Evolutionary conservation across 2,329 filamentous ascomycete species (phyloP), one percentile per base, ranked within the genome.

Genomic region (Curvularia sp.): DNA sequence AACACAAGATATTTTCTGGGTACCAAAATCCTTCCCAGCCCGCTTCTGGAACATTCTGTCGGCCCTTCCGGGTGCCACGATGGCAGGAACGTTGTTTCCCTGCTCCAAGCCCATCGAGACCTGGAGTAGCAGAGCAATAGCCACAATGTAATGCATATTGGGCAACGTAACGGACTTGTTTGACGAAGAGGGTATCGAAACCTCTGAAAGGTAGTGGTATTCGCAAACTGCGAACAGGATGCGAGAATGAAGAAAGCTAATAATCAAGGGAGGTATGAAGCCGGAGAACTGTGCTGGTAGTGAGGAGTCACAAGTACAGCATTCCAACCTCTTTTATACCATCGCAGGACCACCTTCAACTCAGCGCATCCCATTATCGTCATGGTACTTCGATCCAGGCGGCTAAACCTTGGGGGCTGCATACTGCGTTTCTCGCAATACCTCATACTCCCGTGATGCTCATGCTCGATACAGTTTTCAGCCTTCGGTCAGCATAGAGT

Each of bases 21-120:
- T 62, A 5, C 63, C 58, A 31, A 42, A 53, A 50, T 65, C 63
- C 6, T 5, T 53, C n/a, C 22, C 31, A 44, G 57, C 53, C 28
- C 46, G 55, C 15, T 38, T 38, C 33, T 38, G 33, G 13, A 38
- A 38, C 33, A 38, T 38, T 38, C 33, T 38, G 33, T 38, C 10
- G 13, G 33, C 33, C 33, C 33, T 38, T 38, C 33, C 33, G 33
- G 33, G 33, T 38, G 33, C 33, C 33, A 38, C 13, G 33, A 38
- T 38, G 15, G 33, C 33, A 38, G 33, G 33, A 38, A 38, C 33
- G 33, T 38, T 38, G 33, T 38, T 38, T 38, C 33, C 33, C 33
- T 38, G 33, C 10, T 38, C 33, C 33, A 13, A 38, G 33, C 33
- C 33, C 33, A 38, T 38, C 8, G 33, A 38, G 33, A 38, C 33